phyloP scores from a whole-genome alignment of 352 stramenopile genomes.

The Phytophthora pistaciae region DNA sequence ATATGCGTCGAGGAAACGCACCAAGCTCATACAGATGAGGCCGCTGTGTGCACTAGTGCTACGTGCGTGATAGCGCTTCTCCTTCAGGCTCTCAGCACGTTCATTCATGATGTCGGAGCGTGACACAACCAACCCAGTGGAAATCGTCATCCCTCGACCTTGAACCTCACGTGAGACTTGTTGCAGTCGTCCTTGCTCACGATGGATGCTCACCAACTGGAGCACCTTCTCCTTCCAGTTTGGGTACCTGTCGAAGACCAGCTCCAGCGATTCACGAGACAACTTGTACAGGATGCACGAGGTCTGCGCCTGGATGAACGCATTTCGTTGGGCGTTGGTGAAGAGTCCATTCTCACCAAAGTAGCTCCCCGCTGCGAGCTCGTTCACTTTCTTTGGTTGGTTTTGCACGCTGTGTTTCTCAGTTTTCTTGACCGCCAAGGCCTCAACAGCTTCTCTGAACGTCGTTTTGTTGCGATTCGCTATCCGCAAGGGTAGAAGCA shows the following conservation, averaged over 20 bases:
- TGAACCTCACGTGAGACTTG: constrained; percentile 7
- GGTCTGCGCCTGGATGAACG: constrained; percentile 51
- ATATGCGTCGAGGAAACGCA: not conserved
- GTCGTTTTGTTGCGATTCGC: constrained; percentile 5
- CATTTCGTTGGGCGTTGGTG: constrained; percentile 50
- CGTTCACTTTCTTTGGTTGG: constrained; percentile 53
- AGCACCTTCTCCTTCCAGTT: constrained; percentile 73
- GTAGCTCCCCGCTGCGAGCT: constrained; percentile 57
- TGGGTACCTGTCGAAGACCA: constrained; percentile 71
- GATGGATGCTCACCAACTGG: constrained; percentile 60
- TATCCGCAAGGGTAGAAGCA: constrained; percentile 34
- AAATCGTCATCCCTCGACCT: constrained; percentile 8
- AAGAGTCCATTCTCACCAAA: constrained; percentile 75
- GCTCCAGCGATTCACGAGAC: constrained; percentile 61
- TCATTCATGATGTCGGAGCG: constrained; percentile 26
- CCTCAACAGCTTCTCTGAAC: not conserved
- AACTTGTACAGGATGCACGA: constrained; percentile 72
- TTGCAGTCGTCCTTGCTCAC: constrained; percentile 51
- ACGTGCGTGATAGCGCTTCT: constrained; percentile 2
- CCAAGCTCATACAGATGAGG: not conserved
- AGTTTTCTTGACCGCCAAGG: not conserved
- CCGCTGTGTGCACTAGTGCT: not conserved
- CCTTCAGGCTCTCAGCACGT: constrained; percentile 21
- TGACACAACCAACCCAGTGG: constrained; percentile 15
- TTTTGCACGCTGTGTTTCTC: constrained; percentile 5